Evolutionary conservation across 495 filamentous ascomycete species (phyloP), one percentile per base, ranked within the genome.

Genomic region (Aspergillus ostianus): DNA sequence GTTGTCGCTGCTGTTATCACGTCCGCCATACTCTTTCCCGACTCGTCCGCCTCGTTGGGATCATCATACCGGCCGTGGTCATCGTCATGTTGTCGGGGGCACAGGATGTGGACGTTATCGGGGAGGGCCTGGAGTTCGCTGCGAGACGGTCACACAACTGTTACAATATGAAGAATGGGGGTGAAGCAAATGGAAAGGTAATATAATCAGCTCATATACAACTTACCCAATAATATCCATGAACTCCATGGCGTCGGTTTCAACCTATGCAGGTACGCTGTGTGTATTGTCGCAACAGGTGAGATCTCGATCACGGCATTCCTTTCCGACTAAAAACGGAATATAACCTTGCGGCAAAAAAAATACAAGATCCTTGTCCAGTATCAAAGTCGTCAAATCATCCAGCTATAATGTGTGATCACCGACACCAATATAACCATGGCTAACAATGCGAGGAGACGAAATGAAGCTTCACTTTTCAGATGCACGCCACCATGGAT

Each of bases 41-140:
- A 56, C 49, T 73, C 70, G 29, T 73, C 65, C 17, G 65, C 67
- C 18, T 75, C 60, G 29, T 51, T 63, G 3, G 61, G 68, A 32
- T 82, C 76, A 27, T 86, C 82, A 67, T 89, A 88, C 48, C 80
- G 72, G 46, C 75, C 79, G 23, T 73, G 67, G 47, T 84, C 81
- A n/a, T 80, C 72, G 46, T 79, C 78, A 29, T 66, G 59, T 50
- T 78, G 74, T 54, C 76, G 68, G 0, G 81, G 80, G 52, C 81
- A 84, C 51, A 84, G 69, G 50, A 82, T 70, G 64, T 84, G 81
- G 44, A 76, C 68, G 41, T 71, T 69, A 26, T 76, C 70, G 1
- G 79, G 78, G 59, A 82, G 74, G 45, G 73, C 67, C 56, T 76
- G 76, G 6, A 80, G 68, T 67, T 80, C 73, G 57, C 77, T 80